Evolutionary conservation across 139 green algal genomes (phyloP).

Genomic region (Chlamydomonas sp.): DNA sequence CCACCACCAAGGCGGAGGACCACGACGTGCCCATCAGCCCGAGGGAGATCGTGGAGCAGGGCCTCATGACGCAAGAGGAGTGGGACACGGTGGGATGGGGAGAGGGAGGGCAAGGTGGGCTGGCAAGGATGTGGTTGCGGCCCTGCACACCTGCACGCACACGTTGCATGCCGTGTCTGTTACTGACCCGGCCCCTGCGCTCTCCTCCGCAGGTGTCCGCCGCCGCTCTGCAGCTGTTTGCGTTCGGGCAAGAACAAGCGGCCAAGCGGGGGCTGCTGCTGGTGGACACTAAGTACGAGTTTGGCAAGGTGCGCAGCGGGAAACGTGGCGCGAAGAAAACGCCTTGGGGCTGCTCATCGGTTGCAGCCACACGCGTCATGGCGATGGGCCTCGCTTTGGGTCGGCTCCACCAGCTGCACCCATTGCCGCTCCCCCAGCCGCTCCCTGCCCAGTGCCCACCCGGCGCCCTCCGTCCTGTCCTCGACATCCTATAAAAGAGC

Average conservation of each 20-base stretch:
- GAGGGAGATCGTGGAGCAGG: conserved; percentile 62
- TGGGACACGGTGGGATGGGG: conserved; percentile 74
- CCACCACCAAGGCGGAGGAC: conserved; percentile 94
- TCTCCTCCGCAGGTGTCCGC: conserved; percentile 44
- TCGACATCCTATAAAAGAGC: too few relatives aligned
- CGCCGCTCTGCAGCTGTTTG: conserved; percentile 90
- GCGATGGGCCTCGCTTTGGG: too few relatives aligned
- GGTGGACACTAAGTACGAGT: conserved; percentile 98
- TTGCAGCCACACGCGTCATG: too few relatives aligned
- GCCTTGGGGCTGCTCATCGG: background rate
- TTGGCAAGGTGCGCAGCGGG: conserved; percentile 74
- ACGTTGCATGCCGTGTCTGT: background rate
- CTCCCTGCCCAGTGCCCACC: too few relatives aligned
- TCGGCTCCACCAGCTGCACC: too few relatives aligned
- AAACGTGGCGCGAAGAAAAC: background rate
- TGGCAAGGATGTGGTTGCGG: background rate
- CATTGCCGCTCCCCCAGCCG: too few relatives aligned
- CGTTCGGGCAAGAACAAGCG: conserved; percentile 90
- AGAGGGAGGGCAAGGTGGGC: background rate
- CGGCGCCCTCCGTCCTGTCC: too few relatives aligned
- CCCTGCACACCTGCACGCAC: too few relatives aligned
- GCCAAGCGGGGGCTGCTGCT: conserved; percentile 90
- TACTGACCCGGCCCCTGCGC: background rate
- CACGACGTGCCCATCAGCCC: conserved; percentile 93
- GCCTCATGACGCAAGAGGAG: conserved; percentile 88